Evolutionary conservation across 1,284 basidiomycete species (phyloP), one percentile per base, ranked within the genome.

Genomic region (Boletus semigastroideus): DNA sequence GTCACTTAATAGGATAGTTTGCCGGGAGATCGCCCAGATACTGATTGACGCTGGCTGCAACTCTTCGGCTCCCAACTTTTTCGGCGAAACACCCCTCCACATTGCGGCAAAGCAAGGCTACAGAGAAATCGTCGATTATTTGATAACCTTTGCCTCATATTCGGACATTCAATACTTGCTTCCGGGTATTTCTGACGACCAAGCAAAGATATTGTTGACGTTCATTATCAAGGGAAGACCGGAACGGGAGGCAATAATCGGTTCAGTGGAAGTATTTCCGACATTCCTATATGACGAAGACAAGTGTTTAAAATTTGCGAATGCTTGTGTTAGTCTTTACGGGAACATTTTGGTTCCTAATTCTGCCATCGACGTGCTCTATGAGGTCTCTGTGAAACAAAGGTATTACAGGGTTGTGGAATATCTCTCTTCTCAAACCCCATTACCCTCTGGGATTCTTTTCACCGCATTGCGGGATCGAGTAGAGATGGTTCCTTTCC

Each of bases 41-140:
- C 22, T 55, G 28, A 28, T 58, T 14, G 41, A 54, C 1, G 28
- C 5, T 6, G 30, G 41, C 1, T 56, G 34, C 19, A 5, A 46
- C 1, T 38, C 53, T 6, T 38, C 13, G 1, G 11, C 19, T 5
- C 11, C 2, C 7, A 45, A 45, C 10, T 14, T 7, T 13, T 11
- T 3, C 8, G 53, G 42, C 2, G 55, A 46, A 52, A 51, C 22
- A 2, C 47, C 54, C 2, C 37, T 54, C 11, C 22, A 39, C 5
- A 42, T 52, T 3, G 54, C 42, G 7, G 53, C 42, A 20, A 43
- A 17, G 27, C 37, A 37, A 27, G 12, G 39, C 2, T 3, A 36
- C 8, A 6, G 37, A 1, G 38, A 56, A 8, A 16, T 42, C 2
- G 13, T 44, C 19, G 22, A 52, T 11, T 56, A 45, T 25, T n/a